phyloP scores from a whole-genome alignment of 176 grass and related monocot genomes.

The Elaeis guineensis region DNA sequence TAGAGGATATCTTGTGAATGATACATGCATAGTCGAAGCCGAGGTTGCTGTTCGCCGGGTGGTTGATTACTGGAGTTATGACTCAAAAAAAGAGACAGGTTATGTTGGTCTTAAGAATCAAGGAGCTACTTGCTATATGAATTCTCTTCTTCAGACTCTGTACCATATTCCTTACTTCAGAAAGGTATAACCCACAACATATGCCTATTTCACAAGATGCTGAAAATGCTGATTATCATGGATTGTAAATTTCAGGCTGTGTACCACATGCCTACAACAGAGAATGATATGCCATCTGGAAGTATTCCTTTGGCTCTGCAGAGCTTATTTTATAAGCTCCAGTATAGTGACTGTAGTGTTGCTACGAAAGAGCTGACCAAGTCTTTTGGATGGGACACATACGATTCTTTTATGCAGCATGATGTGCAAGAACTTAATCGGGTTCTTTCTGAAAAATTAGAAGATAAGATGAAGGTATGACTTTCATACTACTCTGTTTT shows the following conservation, averaged over 20 bases:
- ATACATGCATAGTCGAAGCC: conserved; percentile 11
- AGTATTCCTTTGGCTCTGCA: conserved; percentile 18
- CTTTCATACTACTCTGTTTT: neutral
- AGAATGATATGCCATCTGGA: conserved; percentile 19
- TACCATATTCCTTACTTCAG: conserved; percentile 19
- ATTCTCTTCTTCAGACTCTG: conserved; percentile 18
- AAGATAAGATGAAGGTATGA: conserved; percentile 21
- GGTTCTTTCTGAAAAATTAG: conserved; percentile 21
- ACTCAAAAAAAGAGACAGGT: conserved; percentile 16
- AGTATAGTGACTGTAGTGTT: conserved; percentile 18
- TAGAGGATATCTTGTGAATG: conserved; percentile 18
- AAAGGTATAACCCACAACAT: conserved; percentile 5
- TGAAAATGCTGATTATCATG: neutral
- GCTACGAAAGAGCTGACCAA: conserved; percentile 20
- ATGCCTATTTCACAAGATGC: neutral
- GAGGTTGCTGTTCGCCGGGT: conserved; percentile 10
- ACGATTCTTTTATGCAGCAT: conserved; percentile 18
- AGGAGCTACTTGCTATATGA: conserved; percentile 22
- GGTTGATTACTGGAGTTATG: conserved; percentile 17
- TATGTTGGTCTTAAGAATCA: conserved; percentile 19
- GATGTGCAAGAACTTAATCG: conserved; percentile 19
- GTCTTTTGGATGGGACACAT: conserved; percentile 18
- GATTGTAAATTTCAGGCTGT: conserved; percentile 11
- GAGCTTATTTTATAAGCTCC: conserved; percentile 19
- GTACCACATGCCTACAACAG: conserved; percentile 19